These are phyloP conservation scores for Nothomitra cinnamomea DNA, from an alignment of 2,329 filamentous ascomycete genomes.

Conservation along the genomic window DNA sequence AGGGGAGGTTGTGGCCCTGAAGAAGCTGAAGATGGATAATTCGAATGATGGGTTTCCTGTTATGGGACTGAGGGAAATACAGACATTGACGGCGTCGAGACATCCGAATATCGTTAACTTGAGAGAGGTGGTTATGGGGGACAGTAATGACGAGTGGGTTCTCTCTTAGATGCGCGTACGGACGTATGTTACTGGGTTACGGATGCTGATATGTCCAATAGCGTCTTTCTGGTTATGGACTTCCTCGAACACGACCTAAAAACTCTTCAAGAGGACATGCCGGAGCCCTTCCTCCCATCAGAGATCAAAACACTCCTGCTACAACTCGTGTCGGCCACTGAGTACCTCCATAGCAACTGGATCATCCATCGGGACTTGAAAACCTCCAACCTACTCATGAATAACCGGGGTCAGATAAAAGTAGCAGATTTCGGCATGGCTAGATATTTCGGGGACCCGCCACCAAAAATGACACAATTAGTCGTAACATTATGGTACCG, in stretches of 20 bases:
- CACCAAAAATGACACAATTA: conserved; percentile 65
- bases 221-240: conserved; percentile 88
- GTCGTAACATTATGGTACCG: conserved; percentile 98
- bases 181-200: neutral
- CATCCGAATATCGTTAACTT: conserved; percentile 73
- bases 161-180: conserved; percentile 19
- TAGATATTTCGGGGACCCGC: conserved; percentile 66
- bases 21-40: conserved; percentile 79
- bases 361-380: conserved; percentile 91
- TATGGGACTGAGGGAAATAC: conserved; percentile 84
- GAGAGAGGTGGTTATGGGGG: conserved; percentile 69
- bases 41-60: conserved; percentile 72
- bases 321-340: conserved; percentile 64
- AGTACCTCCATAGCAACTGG: conserved; percentile 76
- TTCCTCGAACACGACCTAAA: conserved; percentile 96
- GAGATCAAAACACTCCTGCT: conserved; percentile 81
- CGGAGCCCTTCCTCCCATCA: conserved; percentile 78
- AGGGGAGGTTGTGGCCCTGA: conserved; percentile 73
- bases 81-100: conserved; percentile 64
- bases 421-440: conserved; percentile 98
- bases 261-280: conserved; percentile 82
- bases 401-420: conserved; percentile 87
- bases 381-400: conserved; percentile 84
- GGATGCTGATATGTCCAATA: conserved; percentile 25
- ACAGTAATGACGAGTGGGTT: conserved; percentile 39